phyloP scores from a whole-genome alignment of 2,329 filamentous ascomycete species.

The Apiospora sp. region DNA sequence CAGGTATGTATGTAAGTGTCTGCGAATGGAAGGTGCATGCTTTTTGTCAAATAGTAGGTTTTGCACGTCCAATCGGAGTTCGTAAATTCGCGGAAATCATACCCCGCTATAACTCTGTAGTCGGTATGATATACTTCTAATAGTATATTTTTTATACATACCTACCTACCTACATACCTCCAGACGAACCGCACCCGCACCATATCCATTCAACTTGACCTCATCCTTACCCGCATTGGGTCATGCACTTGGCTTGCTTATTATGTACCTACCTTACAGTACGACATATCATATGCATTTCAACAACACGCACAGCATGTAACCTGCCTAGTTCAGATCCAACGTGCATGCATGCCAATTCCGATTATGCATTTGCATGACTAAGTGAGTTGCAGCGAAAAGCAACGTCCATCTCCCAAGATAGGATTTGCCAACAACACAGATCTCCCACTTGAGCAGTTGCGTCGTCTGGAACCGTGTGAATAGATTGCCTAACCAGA shows the following conservation, averaged over 20 bases:
- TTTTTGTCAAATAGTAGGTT: background rate
- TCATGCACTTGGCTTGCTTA: background rate
- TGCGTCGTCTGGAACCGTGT: too few species aligned
- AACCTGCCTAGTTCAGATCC: slow-evolving; percentile 16
- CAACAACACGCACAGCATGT: background rate
- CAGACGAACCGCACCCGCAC: background rate
- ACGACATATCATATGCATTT: slow-evolving; percentile 8
- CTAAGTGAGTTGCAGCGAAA: background rate
- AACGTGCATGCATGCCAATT: slow-evolving; percentile 8
- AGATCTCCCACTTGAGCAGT: too few species aligned
- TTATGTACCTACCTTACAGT: too few species aligned
- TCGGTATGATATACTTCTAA: background rate
- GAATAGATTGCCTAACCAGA: too few species aligned
- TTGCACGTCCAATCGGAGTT: background rate
- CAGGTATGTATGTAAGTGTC: background rate
- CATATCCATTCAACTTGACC: background rate
- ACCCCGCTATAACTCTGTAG: background rate
- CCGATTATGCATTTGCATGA: background rate
- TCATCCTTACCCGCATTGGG: background rate
- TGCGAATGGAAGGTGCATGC: background rate
- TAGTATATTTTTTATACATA: too few species aligned
- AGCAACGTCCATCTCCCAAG: background rate
- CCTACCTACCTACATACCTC: background rate
- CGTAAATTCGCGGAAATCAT: background rate
- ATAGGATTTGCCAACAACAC: too few species aligned